Base-by-base conservation (phyloP, 2,329 filamentous ascomycete genomes). In the Eutypa lata region DNA sequence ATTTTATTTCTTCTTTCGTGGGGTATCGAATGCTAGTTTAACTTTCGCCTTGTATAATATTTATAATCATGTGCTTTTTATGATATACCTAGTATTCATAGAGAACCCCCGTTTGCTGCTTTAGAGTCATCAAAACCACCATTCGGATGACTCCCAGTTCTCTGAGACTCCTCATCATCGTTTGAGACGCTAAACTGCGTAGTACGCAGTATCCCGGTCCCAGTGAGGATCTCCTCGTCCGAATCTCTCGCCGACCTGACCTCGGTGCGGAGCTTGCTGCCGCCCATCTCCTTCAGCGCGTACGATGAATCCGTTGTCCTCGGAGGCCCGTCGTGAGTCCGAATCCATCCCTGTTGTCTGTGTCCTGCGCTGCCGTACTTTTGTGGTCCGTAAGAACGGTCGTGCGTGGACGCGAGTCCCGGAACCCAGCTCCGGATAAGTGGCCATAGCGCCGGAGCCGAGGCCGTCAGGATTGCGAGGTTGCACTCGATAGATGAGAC, bases 401-500 rank as follows among this genome's bases (percentile, higher is more conserved):
- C 56, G 44, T 59, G 52, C 28, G 55, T 53, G 5, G 60, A 57
- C 52, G 62, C 65, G 53, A 63, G 47, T 19, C 49, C 49, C 21
- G 66, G 65, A 47, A 67, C 55, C 57, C 58, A 60, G 37, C 61
- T 56, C 14, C 64, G 62, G 48, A 70, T 61, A n/a, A 73, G 64
- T 4, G 71, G 71, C 61, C 69, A 70, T n/a, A 74, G 61, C 0
- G 70, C 66, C 19, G 72, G 71, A 1, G 65, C 67, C 1, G 66
- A 73, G 43, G 70, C 71, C 16, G 71, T 65, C 45, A 73, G 61
- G 50, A 74, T 71, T 40, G 71, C 71, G 21, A 71, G 57, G 57
- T 73, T 73, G 51, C 68, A 66, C 56, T 74, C 71, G 51, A 69
- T 62, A 28, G 62, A 58, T 14, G 67, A 69, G 46, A 62, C 58